These are phyloP conservation scores for Viridothelium virens DNA, from an alignment of 495 filamentous ascomycete genomes.

Conservation along the genomic window DNA sequence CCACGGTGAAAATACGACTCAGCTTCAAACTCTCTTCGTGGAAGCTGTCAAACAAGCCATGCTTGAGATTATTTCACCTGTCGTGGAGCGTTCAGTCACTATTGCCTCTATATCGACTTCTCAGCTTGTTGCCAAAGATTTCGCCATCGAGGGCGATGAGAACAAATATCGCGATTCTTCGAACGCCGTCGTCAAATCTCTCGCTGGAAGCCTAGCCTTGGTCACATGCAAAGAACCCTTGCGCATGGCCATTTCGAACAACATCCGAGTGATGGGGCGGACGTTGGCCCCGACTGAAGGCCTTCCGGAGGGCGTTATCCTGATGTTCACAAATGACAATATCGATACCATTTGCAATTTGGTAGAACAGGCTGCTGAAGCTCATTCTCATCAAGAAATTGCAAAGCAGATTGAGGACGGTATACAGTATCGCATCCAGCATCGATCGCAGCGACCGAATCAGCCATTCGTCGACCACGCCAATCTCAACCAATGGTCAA, in stretches of 20 bases:
- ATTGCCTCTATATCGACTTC: conserved; percentile 94
- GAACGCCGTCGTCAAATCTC: conserved; percentile 82
- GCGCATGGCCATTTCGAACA: conserved; percentile 90
- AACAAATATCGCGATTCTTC: conserved; percentile 74
- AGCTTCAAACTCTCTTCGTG: conserved; percentile 73
- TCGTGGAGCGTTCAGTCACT: conserved; percentile 93
- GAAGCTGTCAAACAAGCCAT: conserved; percentile 79
- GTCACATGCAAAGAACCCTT: conserved; percentile 98
- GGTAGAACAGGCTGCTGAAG: conserved; percentile 89
- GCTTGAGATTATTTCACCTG: conserved; percentile 89
- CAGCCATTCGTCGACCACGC: conserved; percentile 81
- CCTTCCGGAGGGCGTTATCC: conserved; percentile 75
- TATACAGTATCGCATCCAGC: conserved; percentile 63
- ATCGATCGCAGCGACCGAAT: conserved; percentile 59
- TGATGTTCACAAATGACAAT: conserved; percentile 98
- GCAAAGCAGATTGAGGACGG: conserved; percentile 78
- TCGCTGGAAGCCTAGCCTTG: conserved; percentile 83
- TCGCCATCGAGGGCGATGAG: conserved; percentile 85
- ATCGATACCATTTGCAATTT: conserved; percentile 84
- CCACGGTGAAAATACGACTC: conserved; percentile 38
- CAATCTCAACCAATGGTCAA: conserved; percentile 72
- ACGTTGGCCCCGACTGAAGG: conserved; percentile 58
- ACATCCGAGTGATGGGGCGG: conserved; percentile 70
- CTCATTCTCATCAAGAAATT: conserved; percentile 86
- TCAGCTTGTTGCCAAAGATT: conserved; percentile 92